phyloP scores from a whole-genome alignment of 352 stramenopile genomes.

The Globisporangium polare region DNA sequence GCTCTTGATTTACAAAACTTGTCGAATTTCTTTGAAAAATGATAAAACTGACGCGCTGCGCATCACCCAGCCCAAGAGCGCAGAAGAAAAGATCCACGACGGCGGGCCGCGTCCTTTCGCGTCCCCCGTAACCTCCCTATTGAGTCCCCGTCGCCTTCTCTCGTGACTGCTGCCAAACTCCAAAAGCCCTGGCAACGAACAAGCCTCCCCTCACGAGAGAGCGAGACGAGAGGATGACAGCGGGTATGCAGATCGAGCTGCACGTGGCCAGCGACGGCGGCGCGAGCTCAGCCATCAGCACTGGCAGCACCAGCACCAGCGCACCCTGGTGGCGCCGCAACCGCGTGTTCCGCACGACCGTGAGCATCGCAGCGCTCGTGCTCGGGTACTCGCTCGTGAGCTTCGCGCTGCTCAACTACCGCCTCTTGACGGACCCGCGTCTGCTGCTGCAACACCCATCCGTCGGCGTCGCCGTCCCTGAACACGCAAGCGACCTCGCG shows the following conservation, averaged over 20 bases:
- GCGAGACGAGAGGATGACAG: not conserved
- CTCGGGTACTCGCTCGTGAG: constrained; percentile 15
- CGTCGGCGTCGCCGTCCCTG: not conserved
- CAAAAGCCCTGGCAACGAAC: not conserved
- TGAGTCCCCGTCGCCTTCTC: no score
- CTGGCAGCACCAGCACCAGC: not conserved
- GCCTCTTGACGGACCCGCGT: constrained; percentile 4
- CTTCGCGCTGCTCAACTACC: constrained; percentile 11
- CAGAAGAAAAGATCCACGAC: no score
- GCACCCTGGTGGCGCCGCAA: constrained; percentile 4
- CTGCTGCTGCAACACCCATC: not conserved
- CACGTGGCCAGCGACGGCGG: not conserved
- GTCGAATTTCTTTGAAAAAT: no score
- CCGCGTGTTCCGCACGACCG: constrained; percentile 10
- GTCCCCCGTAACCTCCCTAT: no score
- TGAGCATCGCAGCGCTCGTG: constrained; percentile 9
- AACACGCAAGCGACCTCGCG: constrained; percentile 11
- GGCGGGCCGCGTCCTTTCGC: no score
- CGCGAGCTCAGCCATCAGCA: no score
- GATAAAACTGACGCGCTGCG: no score
- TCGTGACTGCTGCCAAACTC: not conserved
- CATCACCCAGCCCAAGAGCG: no score
- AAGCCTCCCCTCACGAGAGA: not conserved
- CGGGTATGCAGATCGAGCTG: constrained; percentile 6
- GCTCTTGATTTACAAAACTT: no score